Percentiles rank a stretch among this genome's conserved stretches.
phyloP scores from a whole-genome alignment of 1,284 basidiomycete genomes.

The Acaromyces ingoldii region DNA sequence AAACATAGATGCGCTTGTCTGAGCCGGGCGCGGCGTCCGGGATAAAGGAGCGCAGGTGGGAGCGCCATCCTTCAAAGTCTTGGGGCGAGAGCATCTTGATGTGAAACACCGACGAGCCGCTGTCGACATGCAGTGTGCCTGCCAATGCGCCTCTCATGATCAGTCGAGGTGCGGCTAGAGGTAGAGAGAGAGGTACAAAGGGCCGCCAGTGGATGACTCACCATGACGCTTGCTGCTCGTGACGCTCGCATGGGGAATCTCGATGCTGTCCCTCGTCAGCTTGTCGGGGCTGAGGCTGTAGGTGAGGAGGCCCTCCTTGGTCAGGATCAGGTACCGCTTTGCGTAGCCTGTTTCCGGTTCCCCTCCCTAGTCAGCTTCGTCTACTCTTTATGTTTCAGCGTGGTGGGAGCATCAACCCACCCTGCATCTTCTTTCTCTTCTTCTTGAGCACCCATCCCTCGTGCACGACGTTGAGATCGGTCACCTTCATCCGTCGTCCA shows the following conservation, averaged over 20 bases:
- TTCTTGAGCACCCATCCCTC: conserved; percentile 51
- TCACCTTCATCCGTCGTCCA: conserved; percentile 15
- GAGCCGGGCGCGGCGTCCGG: conserved; percentile 23
- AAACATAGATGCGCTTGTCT: conserved; percentile 25
- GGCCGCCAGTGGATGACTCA: too few species aligned
- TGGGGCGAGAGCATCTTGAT: conserved; percentile 41
- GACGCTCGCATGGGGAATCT: conserved; percentile 47
- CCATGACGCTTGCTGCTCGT: conserved; percentile 41
- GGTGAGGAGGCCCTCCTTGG: conserved; percentile 40
- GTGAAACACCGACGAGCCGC: conserved; percentile 45
- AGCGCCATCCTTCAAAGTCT: conserved; percentile 46
- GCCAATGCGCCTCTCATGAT: neutral
- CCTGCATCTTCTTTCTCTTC: conserved; percentile 51
- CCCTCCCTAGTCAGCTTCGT: too few species aligned
- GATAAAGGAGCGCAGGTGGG: conserved; percentile 40
- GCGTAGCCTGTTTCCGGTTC: conserved; percentile 50
- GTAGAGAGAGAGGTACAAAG: too few species aligned
- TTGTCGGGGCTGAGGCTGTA: conserved; percentile 44
- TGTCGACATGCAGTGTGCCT: conserved; percentile 49
- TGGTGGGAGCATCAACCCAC: conserved; percentile 7
- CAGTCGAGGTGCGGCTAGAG: too few species aligned
- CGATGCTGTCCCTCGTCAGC: conserved; percentile 40
- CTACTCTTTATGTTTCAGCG: too few species aligned
- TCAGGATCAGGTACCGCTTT: conserved; percentile 47
- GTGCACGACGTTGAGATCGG: conserved; percentile 32